These are phyloP conservation scores for Botrytis squamosa DNA, from an alignment of 2,329 filamentous ascomycete genomes.

Conservation along the genomic window DNA sequence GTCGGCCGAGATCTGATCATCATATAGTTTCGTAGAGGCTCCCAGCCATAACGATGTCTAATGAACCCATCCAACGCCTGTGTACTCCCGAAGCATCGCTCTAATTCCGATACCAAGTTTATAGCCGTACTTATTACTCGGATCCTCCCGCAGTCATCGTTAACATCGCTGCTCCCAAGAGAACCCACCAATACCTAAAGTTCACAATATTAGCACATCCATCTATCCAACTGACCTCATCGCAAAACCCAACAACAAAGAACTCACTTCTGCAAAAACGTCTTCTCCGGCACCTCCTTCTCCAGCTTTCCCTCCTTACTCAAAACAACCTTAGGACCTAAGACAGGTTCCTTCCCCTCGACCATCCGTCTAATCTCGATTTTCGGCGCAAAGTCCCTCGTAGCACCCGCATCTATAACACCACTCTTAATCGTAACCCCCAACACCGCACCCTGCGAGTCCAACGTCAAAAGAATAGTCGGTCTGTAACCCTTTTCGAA, in stretches of 20 bases:
- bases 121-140: constrained; percentile 38
- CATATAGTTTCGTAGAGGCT: neutral
- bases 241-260: neutral
- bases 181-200: constrained; percentile 61
- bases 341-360: constrained; percentile 54
- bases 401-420: constrained; percentile 61
- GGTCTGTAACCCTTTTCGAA: constrained; percentile 62
- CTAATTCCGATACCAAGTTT: neutral
- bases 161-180: constrained; percentile 52
- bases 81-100: neutral
- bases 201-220: constrained; percentile 1
- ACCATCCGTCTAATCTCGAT: constrained; percentile 50
- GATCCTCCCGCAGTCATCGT: constrained; percentile 53
- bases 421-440: constrained; percentile 56
- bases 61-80: neutral
- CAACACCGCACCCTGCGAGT: constrained; percentile 46
- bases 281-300: constrained; percentile 58
- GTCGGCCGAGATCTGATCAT: too few species aligned
- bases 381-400: constrained; percentile 63
- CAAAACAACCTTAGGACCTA: constrained; percentile 64
- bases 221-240: neutral
- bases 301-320: constrained; percentile 59
- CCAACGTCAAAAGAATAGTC: constrained; percentile 54
- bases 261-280: constrained; percentile 64
- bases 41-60: neutral